Evolutionary conservation across 768 basidiomycete genomes (phyloP), one percentile per base, ranked within the genome.

Genomic region (Pleurotus salmoneostramineus): DNA sequence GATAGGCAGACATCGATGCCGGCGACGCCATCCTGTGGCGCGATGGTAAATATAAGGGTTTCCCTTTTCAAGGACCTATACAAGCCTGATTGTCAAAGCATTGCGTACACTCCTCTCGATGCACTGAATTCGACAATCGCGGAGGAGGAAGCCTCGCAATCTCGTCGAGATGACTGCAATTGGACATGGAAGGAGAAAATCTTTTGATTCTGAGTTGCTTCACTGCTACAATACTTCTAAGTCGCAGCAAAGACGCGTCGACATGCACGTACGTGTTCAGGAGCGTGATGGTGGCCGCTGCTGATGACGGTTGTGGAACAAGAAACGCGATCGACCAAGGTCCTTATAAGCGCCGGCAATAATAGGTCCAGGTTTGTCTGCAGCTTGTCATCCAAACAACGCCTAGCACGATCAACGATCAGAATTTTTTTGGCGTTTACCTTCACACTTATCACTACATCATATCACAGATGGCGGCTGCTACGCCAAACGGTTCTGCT

Each of bases 81-180:
- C 69, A 58, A 33, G 88, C 93, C 83, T 98, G 95, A 65, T 83
- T 85, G 71, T 98, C 95, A 68, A 98, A 99, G 67, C 96, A 99
- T 59, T 95, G 94, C 0, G 95, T 97, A 67, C 96, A 99, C 71
- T 98, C 95, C 72, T 97, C 93, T 6, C 95, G 76, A 63, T 95
- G 87, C 0, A 94, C 91, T 0, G 82, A 81, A 60, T 93, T 88
- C 3, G 83, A 85, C 0, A 88, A 72, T 49, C 71, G 80, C 0
- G 92, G 91, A 0, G 76, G 76, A 36, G 75, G 69, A 0, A 93
- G 72, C 10, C 64, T 72, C 48, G 75, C 67, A 17, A 91, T 69
- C 21, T 78, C 71, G 27, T 66, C 67, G 47, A 82, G 68, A 74
- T 91, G 89, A 6, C 75, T 62, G 70, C 88, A 89, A 6, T 34